Percentiles rank a stretch among this genome's conserved stretches.
These are phyloP conservation scores for Penicillium psychrosexuale DNA, from an alignment of 2,329 filamentous ascomycete species.

Conservation along the genomic window DNA sequence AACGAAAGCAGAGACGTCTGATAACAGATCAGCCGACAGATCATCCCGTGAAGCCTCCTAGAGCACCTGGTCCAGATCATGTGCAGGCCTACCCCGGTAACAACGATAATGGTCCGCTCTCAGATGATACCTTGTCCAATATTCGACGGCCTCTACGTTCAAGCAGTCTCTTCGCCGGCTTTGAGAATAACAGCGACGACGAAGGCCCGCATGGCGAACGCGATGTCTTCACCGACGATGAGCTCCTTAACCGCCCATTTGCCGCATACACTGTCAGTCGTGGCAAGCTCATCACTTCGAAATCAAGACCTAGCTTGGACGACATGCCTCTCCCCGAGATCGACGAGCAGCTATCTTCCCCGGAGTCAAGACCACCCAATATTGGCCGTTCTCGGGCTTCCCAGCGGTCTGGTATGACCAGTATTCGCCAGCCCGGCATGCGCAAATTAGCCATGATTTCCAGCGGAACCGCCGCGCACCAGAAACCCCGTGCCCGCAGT, in stretches of 20 bases:
- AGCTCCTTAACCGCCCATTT: conserved; percentile 45
- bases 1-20: conserved; percentile 25
- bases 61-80: conserved; percentile 38
- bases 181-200: conserved; percentile 65
- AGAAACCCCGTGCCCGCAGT: conserved; percentile 58
- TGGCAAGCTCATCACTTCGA: conserved; percentile 43
- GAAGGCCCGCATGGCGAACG: conserved; percentile 27
- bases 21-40: conserved; percentile 46
- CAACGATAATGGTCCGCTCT: conserved; percentile 74
- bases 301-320: conserved; percentile 31
- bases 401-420: conserved; percentile 39
- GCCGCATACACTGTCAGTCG: conserved; percentile 43
- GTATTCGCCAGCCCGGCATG: conserved; percentile 59
- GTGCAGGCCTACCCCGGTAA: conserved; percentile 72
- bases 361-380: conserved; percentile 29
- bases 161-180: conserved; percentile 83
- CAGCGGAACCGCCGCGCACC: conserved; percentile 68
- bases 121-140: conserved; percentile 55
- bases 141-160: conserved; percentile 69
- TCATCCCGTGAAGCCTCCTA: conserved; percentile 27
- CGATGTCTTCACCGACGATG: conserved; percentile 45
- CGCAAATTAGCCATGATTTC: conserved; percentile 77
- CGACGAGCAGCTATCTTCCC: conserved; percentile 36
- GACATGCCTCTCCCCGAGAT: conserved; percentile 36
- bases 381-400: conserved; percentile 15